These are phyloP conservation scores for Penicillium sclerotigenum DNA, from an alignment of 2,329 filamentous ascomycete species.

Conservation along the genomic window DNA sequence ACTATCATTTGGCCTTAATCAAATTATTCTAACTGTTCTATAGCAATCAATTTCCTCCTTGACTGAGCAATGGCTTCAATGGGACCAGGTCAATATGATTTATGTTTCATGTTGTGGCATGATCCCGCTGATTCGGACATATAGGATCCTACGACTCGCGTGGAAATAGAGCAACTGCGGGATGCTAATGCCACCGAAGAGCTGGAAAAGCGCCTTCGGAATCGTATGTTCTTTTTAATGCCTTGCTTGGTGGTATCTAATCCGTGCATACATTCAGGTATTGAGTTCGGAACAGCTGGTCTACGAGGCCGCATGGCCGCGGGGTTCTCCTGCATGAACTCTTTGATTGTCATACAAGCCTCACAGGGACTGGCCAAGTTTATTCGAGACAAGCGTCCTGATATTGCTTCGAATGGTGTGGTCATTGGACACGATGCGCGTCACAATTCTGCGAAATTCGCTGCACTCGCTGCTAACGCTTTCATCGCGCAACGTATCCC, in stretches of 20 bases:
- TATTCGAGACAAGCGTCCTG: constrained; percentile 47
- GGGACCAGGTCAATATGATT: constrained; percentile 47
- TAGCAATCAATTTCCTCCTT: constrained; percentile 41
- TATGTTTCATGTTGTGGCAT: constrained; percentile 10
- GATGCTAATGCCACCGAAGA: constrained; percentile 46
- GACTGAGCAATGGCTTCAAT: constrained; percentile 56
- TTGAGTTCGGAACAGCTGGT: constrained; percentile 62
- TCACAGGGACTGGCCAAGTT: constrained; percentile 64
- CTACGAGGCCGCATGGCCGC: constrained; percentile 64
- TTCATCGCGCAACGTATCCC: constrained; percentile 58
- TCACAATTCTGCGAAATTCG: constrained; percentile 61
- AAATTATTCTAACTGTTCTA: constrained; percentile 3
- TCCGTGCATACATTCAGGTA: constrained; percentile 35
- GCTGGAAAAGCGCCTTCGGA: constrained; percentile 52
- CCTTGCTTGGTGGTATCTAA: constrained; percentile 3
- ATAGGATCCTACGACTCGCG: constrained; percentile 51
- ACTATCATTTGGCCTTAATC: neutral
- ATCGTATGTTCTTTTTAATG: constrained; percentile 37
- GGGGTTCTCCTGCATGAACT: constrained; percentile 61
- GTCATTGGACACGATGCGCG: constrained; percentile 63
- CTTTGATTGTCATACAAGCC: constrained; percentile 59
- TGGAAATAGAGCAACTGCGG: constrained; percentile 54
- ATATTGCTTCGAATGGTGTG: constrained; percentile 47
- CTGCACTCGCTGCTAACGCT: constrained; percentile 57
- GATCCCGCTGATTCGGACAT: constrained; percentile 16